Evolutionary conservation across 441 rosid species (phyloP).

Genomic region (Heliophila coronopifolia): DNA sequence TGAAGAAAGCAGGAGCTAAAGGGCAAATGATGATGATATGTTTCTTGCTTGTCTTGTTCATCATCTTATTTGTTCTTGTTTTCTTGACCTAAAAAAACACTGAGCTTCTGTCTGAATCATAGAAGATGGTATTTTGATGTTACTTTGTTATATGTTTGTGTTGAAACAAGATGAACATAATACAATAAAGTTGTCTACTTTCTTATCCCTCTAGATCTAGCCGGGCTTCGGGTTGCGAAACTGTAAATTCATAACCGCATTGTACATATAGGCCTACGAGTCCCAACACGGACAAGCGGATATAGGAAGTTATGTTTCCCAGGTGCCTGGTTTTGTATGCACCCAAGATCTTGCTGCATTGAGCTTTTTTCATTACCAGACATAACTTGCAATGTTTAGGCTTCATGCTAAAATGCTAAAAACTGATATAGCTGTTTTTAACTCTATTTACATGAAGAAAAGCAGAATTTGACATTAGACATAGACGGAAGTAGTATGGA

Average conservation of each 20-base stretch:
- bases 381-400: not conserved
- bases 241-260: no score
- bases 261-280: no score
- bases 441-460: not conserved
- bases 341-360: not conserved
- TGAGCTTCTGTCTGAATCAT: not conserved
- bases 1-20: slow-evolving; percentile 94
- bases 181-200: not conserved
- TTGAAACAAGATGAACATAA: slow-evolving; percentile 7
- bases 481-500: no score
- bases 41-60: slow-evolving; percentile 70
- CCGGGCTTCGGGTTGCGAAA: no score
- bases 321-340: not conserved
- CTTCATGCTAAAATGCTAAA: not conserved
- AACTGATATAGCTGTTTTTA: not conserved
- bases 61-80: slow-evolving; percentile 81
- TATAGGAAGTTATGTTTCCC: not conserved
- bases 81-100: slow-evolving; percentile 49
- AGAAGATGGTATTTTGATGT: not conserved
- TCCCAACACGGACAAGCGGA: not conserved
- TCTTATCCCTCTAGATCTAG: no score
- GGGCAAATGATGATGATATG: slow-evolving; percentile 94
- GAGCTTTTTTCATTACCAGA: slow-evolving; percentile 4
- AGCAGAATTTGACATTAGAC: not conserved
- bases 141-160: slow-evolving; percentile 12